These are phyloP conservation scores for Lumnitzera racemosa DNA, from an alignment of 345 rosid species.

Conservation along the genomic window DNA sequence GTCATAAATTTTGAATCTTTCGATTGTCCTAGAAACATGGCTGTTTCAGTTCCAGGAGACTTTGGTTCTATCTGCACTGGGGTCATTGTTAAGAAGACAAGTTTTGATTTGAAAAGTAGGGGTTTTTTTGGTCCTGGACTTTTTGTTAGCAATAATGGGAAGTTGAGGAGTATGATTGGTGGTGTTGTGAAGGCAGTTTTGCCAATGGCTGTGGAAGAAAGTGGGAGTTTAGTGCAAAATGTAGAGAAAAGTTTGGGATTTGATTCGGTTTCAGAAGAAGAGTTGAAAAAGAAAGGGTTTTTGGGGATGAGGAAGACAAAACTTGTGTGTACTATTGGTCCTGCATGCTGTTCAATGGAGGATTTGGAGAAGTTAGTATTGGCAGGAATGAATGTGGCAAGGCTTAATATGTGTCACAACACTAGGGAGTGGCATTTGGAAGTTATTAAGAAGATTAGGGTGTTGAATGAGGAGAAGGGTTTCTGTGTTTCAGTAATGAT, in stretches of 20 bases:
- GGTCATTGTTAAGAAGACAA: conserved; percentile 9
- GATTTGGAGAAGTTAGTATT: conserved; percentile 52
- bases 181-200: conserved; percentile 23
- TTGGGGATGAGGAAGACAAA: conserved; percentile 69
- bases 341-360: conserved; percentile 47
- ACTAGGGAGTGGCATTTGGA: conserved; percentile 57
- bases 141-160: conserved; percentile 17
- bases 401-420: conserved; percentile 74
- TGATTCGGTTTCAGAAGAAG: conserved; percentile 42
- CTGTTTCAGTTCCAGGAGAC: conserved; percentile 24
- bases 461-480: conserved; percentile 43
- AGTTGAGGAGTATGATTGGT: conserved; percentile 5
- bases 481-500: conserved; percentile 60
- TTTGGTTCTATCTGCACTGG: conserved; percentile 14
- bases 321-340: conserved; percentile 69
- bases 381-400: conserved; percentile 72
- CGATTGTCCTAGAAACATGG: conserved; percentile 18
- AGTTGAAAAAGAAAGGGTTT: conserved; percentile 57
- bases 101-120: conserved; percentile 14
- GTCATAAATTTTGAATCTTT: no score
- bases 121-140: conserved; percentile 10
- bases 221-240: conserved; percentile 12
- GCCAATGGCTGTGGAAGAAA: conserved; percentile 15
- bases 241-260: conserved; percentile 22
- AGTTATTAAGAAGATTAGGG: conserved; percentile 51